A percentile compares a stretch with the other conserved stretches of the same genome.
Evolutionary conservation across 1,284 basidiomycete species (phyloP).

Genomic region (Ganoderma lucidum): DNA sequence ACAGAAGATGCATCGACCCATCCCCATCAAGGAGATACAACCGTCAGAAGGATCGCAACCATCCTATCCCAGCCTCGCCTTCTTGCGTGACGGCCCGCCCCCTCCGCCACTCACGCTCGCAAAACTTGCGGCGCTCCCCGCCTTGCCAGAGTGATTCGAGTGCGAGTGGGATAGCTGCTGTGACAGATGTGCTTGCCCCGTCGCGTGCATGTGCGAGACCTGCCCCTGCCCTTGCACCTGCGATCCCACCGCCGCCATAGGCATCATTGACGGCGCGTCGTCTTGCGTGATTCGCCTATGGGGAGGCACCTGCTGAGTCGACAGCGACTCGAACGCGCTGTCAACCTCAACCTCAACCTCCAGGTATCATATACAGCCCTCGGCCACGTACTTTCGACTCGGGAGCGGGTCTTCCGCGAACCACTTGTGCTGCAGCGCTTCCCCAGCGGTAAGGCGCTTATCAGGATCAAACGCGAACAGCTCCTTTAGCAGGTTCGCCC

Average conservation of each 20-base stretch:
- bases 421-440: conserved; percentile 85
- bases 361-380: too few relatives aligned
- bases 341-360: too few relatives aligned
- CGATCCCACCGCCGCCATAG: conserved; percentile 51
- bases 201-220: conserved; percentile 46
- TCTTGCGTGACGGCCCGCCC: conserved; percentile 51
- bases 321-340: conserved; percentile 69
- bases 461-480: conserved; percentile 94
- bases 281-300: conserved; percentile 80
- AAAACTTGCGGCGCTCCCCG: conserved; percentile 57
- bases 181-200: conserved; percentile 44
- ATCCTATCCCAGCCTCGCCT: conserved; percentile 49
- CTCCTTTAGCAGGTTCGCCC: conserved; percentile 85
- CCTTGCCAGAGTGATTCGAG: conserved; percentile 55
- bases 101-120: conserved; percentile 58
- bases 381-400: conserved; percentile 68
- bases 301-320: conserved; percentile 69
- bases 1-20: background rate
- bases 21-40: background rate
- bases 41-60: background rate
- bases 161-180: conserved; percentile 48
- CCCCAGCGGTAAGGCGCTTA: conserved; percentile 82
- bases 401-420: conserved; percentile 81
- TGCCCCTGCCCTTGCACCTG: conserved; percentile 49
- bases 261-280: conserved; percentile 82